Evolutionary conservation across 2,329 filamentous ascomycete species (phyloP), one percentile per base, ranked within the genome.

Genomic region (Alternaria conjuncta): DNA sequence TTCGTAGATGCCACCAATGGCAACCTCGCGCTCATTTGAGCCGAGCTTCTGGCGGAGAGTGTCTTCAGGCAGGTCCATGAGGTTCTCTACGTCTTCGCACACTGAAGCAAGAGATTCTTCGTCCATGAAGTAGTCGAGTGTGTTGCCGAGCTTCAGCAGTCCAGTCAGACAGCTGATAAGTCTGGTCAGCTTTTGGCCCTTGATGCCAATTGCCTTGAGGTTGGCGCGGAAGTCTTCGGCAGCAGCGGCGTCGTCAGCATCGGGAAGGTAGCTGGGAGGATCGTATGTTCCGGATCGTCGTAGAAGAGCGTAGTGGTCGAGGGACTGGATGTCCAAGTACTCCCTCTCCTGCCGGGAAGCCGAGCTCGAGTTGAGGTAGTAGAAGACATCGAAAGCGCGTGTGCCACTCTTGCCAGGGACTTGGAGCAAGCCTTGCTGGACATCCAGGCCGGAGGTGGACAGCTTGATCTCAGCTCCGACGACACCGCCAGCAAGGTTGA

Each of bases 321-420:
- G 88, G 9, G 89, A 85, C 80, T 93, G 92, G 28, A 99, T 86
- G 25, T 91, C 89, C 13, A 99, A 83, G 64, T 94, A 97, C 77
- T 98, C 95, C 60, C 93, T 87, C 82, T 99, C 96, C 2, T 93
- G 90, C 5, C 91, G 89, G 1, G 93, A 96, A 0, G 96, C 97
- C 1, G 92, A 92, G n/a, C 92, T 94, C 0, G 94, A 96, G 45
- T 98, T 86, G 1, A 99, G 88, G 74, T 97, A 98, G 82, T 99
- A 98, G 77, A 99, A 98, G 54, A 97, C 96, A 76, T 99, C 95
- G 72, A 99, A 99, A 4, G 95, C 96, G 66, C 96, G 90, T 80
- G 93, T 93, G 12, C 96, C 96, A 7, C 89, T 76, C 75, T 97
- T 89, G 0, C 89, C 81, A 0, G 96, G 92, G 15, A 99, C 88